These are phyloP conservation scores for Brassica juncea DNA, from an alignment of 345 rosid species.

Conservation along the genomic window DNA sequence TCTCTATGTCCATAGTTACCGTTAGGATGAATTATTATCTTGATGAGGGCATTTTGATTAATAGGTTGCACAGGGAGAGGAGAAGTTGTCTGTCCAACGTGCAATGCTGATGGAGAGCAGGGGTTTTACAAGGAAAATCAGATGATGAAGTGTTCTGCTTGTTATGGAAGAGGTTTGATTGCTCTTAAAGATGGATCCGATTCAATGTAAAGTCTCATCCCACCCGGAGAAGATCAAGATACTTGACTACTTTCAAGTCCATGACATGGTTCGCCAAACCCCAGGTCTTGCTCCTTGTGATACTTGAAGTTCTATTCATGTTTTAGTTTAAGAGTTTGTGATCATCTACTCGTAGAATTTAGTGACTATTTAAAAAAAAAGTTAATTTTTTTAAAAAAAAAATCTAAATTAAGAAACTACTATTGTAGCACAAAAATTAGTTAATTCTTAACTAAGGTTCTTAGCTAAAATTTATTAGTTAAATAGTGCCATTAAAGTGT, in stretches of 20 bases:
- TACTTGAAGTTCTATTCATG: not conserved
- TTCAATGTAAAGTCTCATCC: conserved; percentile 56
- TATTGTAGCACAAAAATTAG: not conserved
- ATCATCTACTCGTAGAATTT: too few species aligned
- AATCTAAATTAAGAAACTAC: not conserved
- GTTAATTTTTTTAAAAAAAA: too few species aligned
- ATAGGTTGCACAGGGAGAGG: conserved; percentile 84
- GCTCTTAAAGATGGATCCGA: conserved; percentile 96
- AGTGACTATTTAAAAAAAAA: too few species aligned
- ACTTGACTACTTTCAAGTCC: conserved; percentile 78
- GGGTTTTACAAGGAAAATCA: conserved; percentile 78
- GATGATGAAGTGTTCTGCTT: conserved; percentile 61
- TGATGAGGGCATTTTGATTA: not conserved
- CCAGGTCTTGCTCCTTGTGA: conserved; percentile 50
- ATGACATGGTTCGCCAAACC: conserved; percentile 98
- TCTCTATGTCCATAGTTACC: not conserved
- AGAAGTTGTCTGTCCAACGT: conserved; percentile 56
- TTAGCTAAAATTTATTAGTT: too few species aligned
- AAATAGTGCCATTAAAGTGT: not conserved
- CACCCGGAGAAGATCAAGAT: conserved; percentile 70
- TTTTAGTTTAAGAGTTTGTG: not conserved
- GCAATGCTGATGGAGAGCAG: conserved; percentile 77
- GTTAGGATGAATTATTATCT: not conserved
- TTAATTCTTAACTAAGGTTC: not conserved
- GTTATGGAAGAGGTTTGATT: conserved; percentile 86